Evolutionary conservation across 2,329 filamentous ascomycete genomes (phyloP).

Genomic region (Claviceps sp.): DNA sequence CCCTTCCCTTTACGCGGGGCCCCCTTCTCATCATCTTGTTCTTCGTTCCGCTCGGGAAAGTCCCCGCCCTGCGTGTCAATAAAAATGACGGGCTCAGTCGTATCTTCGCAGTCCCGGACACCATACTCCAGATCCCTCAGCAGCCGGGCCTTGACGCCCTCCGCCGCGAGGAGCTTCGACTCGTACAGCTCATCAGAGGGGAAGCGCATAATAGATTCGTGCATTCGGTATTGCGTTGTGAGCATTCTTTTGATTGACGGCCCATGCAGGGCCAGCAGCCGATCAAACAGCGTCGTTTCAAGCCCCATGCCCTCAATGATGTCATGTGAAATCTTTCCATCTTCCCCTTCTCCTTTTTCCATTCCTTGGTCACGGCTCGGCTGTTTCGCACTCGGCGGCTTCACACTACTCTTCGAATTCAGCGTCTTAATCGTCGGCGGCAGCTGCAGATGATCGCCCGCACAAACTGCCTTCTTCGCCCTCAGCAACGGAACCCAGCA

Average conservation of each 20-base stretch:
- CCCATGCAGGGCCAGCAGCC: slow-evolving; percentile 71
- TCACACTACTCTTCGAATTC: slow-evolving; percentile 35
- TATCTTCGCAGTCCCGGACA: slow-evolving; percentile 73
- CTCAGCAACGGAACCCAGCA: slow-evolving; percentile 86
- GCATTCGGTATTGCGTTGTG: slow-evolving; percentile 96
- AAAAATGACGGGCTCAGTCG: slow-evolving; percentile 75
- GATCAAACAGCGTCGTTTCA: slow-evolving; percentile 87
- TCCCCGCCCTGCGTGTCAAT: slow-evolving; percentile 94
- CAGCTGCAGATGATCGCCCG: slow-evolving; percentile 87
- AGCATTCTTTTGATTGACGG: slow-evolving; percentile 81
- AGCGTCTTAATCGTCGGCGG: slow-evolving; percentile 87
- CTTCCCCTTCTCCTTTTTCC: slow-evolving; percentile 16
- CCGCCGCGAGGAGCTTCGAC: slow-evolving; percentile 65
- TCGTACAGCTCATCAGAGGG: slow-evolving; percentile 84
- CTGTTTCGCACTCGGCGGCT: slow-evolving; percentile 7
- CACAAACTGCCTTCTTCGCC: slow-evolving; percentile 74
- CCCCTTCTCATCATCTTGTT: slow-evolving; percentile 44
- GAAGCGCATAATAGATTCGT: slow-evolving; percentile 89
- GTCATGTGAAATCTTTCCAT: slow-evolving; percentile 10
- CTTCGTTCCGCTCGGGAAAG: slow-evolving; percentile 67
- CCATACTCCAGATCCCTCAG: slow-evolving; percentile 67
- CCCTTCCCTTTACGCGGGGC: slow-evolving; percentile 30
- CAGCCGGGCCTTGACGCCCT: slow-evolving; percentile 60
- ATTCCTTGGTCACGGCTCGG: no score
- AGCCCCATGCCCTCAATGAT: slow-evolving; percentile 45